Evolutionary conservation across 2,329 filamentous ascomycete genomes (phyloP).

Genomic region (Colletotrichum sidae): DNA sequence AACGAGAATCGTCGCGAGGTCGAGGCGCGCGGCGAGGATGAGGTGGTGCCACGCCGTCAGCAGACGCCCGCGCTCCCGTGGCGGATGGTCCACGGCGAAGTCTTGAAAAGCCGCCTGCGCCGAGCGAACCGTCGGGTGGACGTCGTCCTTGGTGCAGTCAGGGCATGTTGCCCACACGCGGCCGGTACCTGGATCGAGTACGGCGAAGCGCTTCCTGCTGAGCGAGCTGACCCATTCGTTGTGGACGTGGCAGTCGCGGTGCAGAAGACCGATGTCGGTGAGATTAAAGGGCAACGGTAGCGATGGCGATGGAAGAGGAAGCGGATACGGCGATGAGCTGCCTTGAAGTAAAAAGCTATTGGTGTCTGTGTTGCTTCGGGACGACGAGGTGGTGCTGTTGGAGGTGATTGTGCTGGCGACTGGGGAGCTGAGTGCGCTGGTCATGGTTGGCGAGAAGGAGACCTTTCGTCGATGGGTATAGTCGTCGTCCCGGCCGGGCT

Average conservation of each 20-base stretch:
- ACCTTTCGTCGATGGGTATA: constrained; percentile 28
- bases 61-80: constrained; percentile 49
- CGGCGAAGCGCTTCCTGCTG: constrained; percentile 61
- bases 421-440: constrained; percentile 23
- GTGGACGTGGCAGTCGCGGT: constrained; percentile 62
- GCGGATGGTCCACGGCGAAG: constrained; percentile 52
- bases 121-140: constrained; percentile 51
- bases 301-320: constrained; percentile 8
- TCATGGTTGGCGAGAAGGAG: constrained; percentile 35
- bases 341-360: constrained; percentile 20
- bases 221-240: constrained; percentile 59
- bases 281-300: constrained; percentile 54
- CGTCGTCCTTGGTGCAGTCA: constrained; percentile 55
- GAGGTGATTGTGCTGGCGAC: constrained; percentile 23
- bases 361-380: constrained; percentile 12
- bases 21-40: constrained; percentile 49
- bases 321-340: background rate
- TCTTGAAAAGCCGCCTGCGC: constrained; percentile 50
- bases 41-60: constrained; percentile 51
- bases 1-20: constrained; percentile 53
- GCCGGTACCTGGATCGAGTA: constrained; percentile 65
- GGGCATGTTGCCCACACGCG: constrained; percentile 63
- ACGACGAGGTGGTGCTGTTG: constrained; percentile 19
- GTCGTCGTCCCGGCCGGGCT: constrained; percentile 31
- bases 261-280: constrained; percentile 58